phyloP scores from a whole-genome alignment of 202 grass and related monocot genomes.

The Panicum virgatum region DNA sequence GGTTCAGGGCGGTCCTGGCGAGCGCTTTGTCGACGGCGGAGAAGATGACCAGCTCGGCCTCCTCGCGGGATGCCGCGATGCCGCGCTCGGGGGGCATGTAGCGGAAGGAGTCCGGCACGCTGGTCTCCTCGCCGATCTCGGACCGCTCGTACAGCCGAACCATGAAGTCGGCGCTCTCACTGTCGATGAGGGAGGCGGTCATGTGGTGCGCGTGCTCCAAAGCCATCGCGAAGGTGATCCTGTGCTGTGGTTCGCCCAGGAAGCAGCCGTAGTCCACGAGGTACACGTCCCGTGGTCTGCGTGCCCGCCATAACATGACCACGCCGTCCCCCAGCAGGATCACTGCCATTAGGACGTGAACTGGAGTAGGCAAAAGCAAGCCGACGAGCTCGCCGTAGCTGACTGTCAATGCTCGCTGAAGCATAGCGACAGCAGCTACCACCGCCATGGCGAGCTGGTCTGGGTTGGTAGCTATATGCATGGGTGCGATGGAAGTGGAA shows the following conservation, averaged over 20 bases:
- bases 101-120: slow-evolving; percentile 41
- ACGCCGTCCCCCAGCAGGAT: neutral
- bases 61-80: slow-evolving; percentile 38
- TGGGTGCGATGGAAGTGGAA: no score
- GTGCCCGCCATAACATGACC: neutral
- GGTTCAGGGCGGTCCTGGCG: slow-evolving; percentile 24
- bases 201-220: neutral
- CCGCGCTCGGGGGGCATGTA: slow-evolving; percentile 47
- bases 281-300: neutral
- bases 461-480: no score
- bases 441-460: neutral
- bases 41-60: slow-evolving; percentile 44
- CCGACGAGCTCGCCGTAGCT: neutral
- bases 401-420: neutral
- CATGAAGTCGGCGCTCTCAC: neutral
- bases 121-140: slow-evolving; percentile 54
- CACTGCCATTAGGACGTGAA: neutral
- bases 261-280: slow-evolving; percentile 33
- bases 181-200: neutral
- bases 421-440: neutral
- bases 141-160: slow-evolving; percentile 16
- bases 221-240: neutral
- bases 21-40: slow-evolving; percentile 41
- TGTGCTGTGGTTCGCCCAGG: neutral
- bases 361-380: neutral